Evolutionary conservation across 2,329 filamentous ascomycete genomes (phyloP).

Genomic region (Alternaria sp.): DNA sequence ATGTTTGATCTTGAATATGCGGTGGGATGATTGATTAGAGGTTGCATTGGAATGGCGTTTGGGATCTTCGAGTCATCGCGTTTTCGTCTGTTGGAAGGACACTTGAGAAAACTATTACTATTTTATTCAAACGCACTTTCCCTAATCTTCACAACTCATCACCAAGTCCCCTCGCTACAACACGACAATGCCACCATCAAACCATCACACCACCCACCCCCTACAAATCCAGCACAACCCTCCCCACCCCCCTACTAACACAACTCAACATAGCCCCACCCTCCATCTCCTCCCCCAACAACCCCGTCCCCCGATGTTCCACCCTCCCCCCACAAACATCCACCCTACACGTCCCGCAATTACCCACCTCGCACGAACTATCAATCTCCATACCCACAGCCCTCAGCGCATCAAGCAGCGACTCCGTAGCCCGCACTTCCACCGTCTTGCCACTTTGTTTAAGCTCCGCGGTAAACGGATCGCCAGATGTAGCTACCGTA

Average conservation of each 20-base stretch:
- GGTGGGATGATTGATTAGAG: slow-evolving; percentile 34
- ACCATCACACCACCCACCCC: background rate
- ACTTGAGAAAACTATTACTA: background rate
- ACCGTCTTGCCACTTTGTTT: slow-evolving; percentile 53
- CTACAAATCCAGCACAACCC: slow-evolving; percentile 42
- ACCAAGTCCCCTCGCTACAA: too few species aligned
- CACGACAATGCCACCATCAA: background rate
- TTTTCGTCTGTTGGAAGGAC: background rate
- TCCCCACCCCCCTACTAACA: slow-evolving; percentile 46
- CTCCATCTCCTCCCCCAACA: slow-evolving; percentile 47
- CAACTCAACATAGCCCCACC: slow-evolving; percentile 45
- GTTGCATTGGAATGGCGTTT: background rate
- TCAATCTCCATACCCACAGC: slow-evolving; percentile 54
- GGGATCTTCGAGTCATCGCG: background rate
- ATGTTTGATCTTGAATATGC: slow-evolving; percentile 36
- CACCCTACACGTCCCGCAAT: slow-evolving; percentile 54
- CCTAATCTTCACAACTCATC: background rate
- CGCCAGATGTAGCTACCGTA: slow-evolving; percentile 59
- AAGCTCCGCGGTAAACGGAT: slow-evolving; percentile 66
- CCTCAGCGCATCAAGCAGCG: slow-evolving; percentile 51
- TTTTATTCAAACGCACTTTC: background rate
- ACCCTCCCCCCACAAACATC: slow-evolving; percentile 48
- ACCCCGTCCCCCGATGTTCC: slow-evolving; percentile 49
- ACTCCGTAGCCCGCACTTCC: slow-evolving; percentile 51
- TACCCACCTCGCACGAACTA: slow-evolving; percentile 53